Base-by-base conservation (phyloP, 2,329 filamentous ascomycete species). In the Sclerotinia glacialis region DNA sequence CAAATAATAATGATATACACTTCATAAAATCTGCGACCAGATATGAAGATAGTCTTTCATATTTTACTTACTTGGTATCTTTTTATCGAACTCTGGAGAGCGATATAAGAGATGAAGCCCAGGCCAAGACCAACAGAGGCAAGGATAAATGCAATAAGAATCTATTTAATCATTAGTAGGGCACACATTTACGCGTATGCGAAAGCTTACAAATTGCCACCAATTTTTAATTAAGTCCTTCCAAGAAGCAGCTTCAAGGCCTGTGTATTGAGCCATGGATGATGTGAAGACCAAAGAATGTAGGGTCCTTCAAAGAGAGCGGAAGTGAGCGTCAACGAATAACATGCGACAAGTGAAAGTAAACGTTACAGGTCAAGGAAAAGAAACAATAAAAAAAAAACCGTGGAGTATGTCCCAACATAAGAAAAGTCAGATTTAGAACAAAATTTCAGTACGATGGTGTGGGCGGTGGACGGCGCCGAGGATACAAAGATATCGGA, bases 61-160 rank as follows among this genome's bases (percentile, higher is more conserved):
- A 16, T 44, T 21, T 54, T 65, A 67, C 69, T 53, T 52, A 54
- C 64, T 28, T 52, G 40, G 31, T 62, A 65, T 50, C 34, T 52
- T 50, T 54, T 59, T 26, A 62, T n/a, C 64, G 68, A 67, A 21
- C 65, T 31, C 37, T 69, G 52, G 56, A 69, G 68, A 23, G 67
- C 56, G 34, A 73, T 26, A 60, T 70, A 73, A 37, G 56, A 46
- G 28, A 65, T 52, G 54, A 60, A 65, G 16, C 44, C 42, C 18
- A 64, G 53, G 23, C 72, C 72, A 23, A 72, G 52, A 40, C 64
- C 63, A 49, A 71, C 44, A 31, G 72, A 72, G 44, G 70, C 61
- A 55, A 72, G 56, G 53, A 73, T 72, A 56, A 72, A 72, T 42
- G 69, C 72, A 62, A 74, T 64, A 8, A 73, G 67, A 65, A 73